Percentiles rank a stretch among this genome's conserved stretches.
Evolutionary conservation across 495 filamentous ascomycete species (phyloP).

Genomic region (Aspergillus mulundensis): DNA sequence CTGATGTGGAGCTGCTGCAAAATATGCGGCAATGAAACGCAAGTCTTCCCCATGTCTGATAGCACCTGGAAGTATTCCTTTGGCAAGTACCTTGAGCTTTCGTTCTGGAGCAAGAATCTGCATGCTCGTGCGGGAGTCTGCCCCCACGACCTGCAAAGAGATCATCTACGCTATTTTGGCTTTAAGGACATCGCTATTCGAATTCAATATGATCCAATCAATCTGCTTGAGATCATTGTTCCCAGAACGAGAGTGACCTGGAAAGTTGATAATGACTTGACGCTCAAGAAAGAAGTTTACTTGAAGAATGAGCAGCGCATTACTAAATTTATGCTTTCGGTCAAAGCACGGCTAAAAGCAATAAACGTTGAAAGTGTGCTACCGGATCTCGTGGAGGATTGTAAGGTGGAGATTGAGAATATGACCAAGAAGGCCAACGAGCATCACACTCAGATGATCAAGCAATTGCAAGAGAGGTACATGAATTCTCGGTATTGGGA

Average conservation of each 20-base stretch:
- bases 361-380: conserved; percentile 88
- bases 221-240: conserved; percentile 92
- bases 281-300: conserved; percentile 88
- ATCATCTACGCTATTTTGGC: conserved; percentile 90
- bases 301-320: conserved; percentile 72
- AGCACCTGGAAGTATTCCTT: conserved; percentile 99
- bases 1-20: conserved; percentile 98
- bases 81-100: conserved; percentile 93
- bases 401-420: conserved; percentile 72
- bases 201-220: conserved; percentile 87
- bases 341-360: conserved; percentile 73
- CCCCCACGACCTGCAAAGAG: conserved; percentile 85
- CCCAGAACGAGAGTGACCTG: conserved; percentile 86
- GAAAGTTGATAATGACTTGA: conserved; percentile 93
- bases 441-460: conserved; percentile 67
- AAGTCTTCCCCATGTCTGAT: conserved; percentile 87
- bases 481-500: conserved; percentile 93
- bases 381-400: conserved; percentile 78
- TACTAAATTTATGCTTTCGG: conserved; percentile 79
- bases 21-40: conserved; percentile 82
- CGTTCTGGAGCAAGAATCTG: conserved; percentile 87
- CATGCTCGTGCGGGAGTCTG: conserved; percentile 79
- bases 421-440: conserved; percentile 72
- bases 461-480: conserved; percentile 82
- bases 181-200: conserved; percentile 78